Evolutionary conservation across 768 basidiomycete genomes (phyloP), one percentile per base, ranked within the genome.

Genomic region (Macrocybe gigantea): DNA sequence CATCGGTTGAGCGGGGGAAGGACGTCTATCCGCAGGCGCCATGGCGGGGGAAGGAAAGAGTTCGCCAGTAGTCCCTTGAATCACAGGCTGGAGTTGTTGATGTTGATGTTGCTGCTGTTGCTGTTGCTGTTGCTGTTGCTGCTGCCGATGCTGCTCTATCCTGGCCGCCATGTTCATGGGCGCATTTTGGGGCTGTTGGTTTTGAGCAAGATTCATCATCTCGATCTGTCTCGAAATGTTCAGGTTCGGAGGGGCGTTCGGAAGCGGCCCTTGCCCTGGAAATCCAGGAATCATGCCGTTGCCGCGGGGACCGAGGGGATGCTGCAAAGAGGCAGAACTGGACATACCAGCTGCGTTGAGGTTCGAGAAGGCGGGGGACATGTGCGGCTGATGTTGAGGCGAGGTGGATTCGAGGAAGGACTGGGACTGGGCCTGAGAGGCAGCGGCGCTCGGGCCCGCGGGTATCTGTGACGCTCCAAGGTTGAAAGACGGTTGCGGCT

Each of bases 31-130:
- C 29, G 66, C 70, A 22, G 22, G 22, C 22, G 22, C 22, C 63
- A 77, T 68, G 22, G 65, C 67, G n/a, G 75, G 64, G 6, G 77
- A 62, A 14, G 72, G 56, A 58, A 81, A 80, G 54, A 77, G 70
- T 47, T 80, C 79, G 14, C 63, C 52, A 7, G 67, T 55, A 14
- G 67, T 53, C 0, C 64, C 44, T 50, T 72, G 76, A 48, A 66
- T 72, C 51, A 71, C 61, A 34, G 71, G 49, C 53, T 56, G 44
- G 7, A 65, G 56, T 49, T 60, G 60, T 41, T 61, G 57, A 49
- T 58, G 62, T 41, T 58, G 56, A 34, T 46, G 45, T 33, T 52
- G 55, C 6, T 43, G 35, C 39, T 52, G 49, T 32, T 38, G 47
- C 29, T 59, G 58, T 38, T 37, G 33, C 7, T 53, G 52, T 30